Base-by-base conservation (phyloP, 2,329 filamentous ascomycete genomes). In the Apiospora arundinis region DNA sequence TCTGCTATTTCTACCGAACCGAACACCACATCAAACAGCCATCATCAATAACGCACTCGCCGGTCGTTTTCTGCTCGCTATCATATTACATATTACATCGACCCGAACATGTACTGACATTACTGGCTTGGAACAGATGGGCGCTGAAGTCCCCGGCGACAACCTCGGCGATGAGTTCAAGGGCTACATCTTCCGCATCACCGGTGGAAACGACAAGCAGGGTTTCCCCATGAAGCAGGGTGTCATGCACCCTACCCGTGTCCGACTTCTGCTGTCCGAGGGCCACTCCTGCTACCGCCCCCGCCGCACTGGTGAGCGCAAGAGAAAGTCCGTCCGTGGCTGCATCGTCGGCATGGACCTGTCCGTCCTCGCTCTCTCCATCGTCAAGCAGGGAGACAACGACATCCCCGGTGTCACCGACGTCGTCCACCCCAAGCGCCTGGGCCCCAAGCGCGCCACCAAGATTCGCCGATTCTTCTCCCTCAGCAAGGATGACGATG, bases 181-280 rank as follows among this genome's bases (percentile, higher is more conserved):
- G 91, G 96, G 96, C 87, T 99, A 99, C 91, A 92, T 99, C 89
- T 95, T 99, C 92, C 93, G 92, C 85, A 98, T 99, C 90, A 99
- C 96, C 82, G 97, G 96, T 83, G 96, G 97, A 85, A 99, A 99
- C 93, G 96, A 99, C 93, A 99, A 99, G 94, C 97, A 99, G 91
- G 96, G 96, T 90, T 99, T 99, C 92, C 96, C 96, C 81, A 99
- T 99, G 96, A 99, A 99, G 95, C 97, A 99, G 92, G 96, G 96
- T 91, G 93, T 97, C 85, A 95, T 99, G 91, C 93, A 97, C 87
- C 95, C 96, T 82, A 96, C 94, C 85, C 96, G 96, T 96, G 96
- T 98, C 88, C 93, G 94, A 80, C 95, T 99, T 79, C 93, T 99
- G 82, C 94, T 99, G 83, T 84, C 92, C 84, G 95, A 97, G 71